Evolutionary conservation across 805 yeast genomes (phyloP), one percentile per base, ranked within the genome.

Genomic region (Wickerhamiella bombiphila): DNA sequence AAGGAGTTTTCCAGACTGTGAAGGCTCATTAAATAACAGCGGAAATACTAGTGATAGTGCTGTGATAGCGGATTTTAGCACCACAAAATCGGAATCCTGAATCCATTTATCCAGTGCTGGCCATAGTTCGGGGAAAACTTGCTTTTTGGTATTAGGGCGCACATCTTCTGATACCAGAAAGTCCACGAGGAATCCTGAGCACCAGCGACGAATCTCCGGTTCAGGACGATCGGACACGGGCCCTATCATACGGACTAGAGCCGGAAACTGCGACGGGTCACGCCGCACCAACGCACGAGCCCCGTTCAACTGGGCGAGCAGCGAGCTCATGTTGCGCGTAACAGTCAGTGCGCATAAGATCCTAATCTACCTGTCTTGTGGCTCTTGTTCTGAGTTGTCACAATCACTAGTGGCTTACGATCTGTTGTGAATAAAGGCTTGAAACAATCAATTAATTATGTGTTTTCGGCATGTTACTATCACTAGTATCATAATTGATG

Each of bases 11-110:
- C 49, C 1, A 20, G 28, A 3, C 29, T 41, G 33, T 33, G 22
- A 7, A 43, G 34, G 18, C 21, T 67, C 52, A 41, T 60, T 65
- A 43, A 71, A 63, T 29, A 66, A 45, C 47, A 63, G 50, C 13
- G 71, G 71, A 45, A 67, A 72, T n/a, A 65, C 51, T 29, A 58
- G 53, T 5, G 71, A 52, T 16, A 65, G 52, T 9, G 67, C 55
- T 18, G 63, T 53, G 3, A 68, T 53, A 13, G 65, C 57, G 35
- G 58, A 56, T 48, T 64, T 65, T 15, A 45, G 50, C 3, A 58
- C 53, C 13, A 24, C 36, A 3, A 43, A 26, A 31, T 57, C 51
- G 2, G 33, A 24, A 26, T 52, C 60, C 2, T 39, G 37, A 11
- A 55, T 39, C 35, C 61, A 47, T 4, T 34, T 36, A 20, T 29